Base-by-base conservation (phyloP, 2,329 filamentous ascomycete genomes). In the Trichoderma atrobrunneum region DNA sequence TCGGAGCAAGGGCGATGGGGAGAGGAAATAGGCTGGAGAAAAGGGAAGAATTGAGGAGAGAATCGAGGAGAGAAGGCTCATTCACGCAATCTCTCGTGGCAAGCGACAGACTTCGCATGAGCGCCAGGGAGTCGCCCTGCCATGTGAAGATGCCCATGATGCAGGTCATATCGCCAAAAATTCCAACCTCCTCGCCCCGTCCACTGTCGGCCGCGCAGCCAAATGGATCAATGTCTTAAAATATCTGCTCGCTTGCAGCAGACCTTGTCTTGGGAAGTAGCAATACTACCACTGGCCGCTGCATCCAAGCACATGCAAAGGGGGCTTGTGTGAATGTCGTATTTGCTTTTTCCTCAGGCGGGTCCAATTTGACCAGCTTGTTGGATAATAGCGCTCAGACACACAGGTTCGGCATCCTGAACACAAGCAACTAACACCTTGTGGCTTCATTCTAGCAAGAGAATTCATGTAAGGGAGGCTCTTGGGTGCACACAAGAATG, bases 121-220 rank as follows among this genome's bases (percentile, higher is more conserved):
- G 21, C 36, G 39, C 64, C 68, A 68, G 64, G 64, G 63, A 72
- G 59, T 68, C 43, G 60, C 54, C 69, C 21, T 36, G 61, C 34
- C 26, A 43, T n/a, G 30, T 51, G 60, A 34, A n/a, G 60, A 56
- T 71, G 60, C 61, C 39, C 54, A 67, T 54, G 61, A 59, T 66
- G 60, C 60, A 57, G 48, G 68, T 70, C 67, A 70, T 70, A 34
- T 71, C 68, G 68, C 68, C 68, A 71, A 71, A 71, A 70, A 62
- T 57, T 3, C 36, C 48, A 21, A 51, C 32, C n/a, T 28, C 34
- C 8, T 54, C 54, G 2, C 10, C 36, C 39, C 61, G 21, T 70
- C 56, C 68, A 68, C 62, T 59, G 66, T 57, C 62, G 36, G 69
- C 56, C 62, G 56, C 62, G 26, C 39, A 60, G 63, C 51, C 57